phyloP scores from a whole-genome alignment of 305 asterid genomes.

The Rubia occidens region DNA sequence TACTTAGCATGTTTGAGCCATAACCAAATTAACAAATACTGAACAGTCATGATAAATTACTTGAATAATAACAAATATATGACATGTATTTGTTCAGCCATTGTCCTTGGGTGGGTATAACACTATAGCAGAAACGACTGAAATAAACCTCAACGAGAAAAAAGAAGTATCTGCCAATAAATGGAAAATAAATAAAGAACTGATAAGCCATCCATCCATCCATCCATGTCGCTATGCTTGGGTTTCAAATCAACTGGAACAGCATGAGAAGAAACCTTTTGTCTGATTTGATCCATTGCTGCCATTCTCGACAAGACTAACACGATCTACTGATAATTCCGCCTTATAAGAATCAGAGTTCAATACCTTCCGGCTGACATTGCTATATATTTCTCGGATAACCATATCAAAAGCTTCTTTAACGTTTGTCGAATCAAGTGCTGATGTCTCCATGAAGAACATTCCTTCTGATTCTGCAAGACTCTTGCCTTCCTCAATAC shows the following conservation, averaged over 20 bases:
- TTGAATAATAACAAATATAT: neutral
- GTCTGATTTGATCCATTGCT: slow-evolving; percentile 38
- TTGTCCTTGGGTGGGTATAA: neutral
- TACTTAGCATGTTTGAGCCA: too few relatives aligned
- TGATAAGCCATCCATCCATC: slow-evolving; percentile 3
- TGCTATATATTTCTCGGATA: slow-evolving; percentile 60
- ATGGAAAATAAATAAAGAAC: slow-evolving; percentile 1
- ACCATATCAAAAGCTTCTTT: slow-evolving; percentile 63
- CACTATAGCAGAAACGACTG: neutral
- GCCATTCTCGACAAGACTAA: slow-evolving; percentile 47
- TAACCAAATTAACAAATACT: neutral
- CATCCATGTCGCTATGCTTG: neutral
- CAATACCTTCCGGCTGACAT: slow-evolving; percentile 73
- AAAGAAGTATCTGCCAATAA: neutral
- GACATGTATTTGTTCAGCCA: neutral
- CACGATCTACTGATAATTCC: slow-evolving; percentile 54
- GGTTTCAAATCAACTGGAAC: slow-evolving; percentile 42
- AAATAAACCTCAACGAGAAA: neutral
- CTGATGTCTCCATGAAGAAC: slow-evolving; percentile 87
- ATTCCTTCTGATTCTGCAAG: slow-evolving; percentile 75
- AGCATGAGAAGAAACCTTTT: slow-evolving; percentile 42
- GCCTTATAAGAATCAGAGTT: slow-evolving; percentile 79
- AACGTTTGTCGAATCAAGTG: slow-evolving; percentile 65
- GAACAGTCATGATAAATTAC: neutral
- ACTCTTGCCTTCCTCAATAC: slow-evolving; percentile 65